Base-by-base conservation (phyloP, 768 basidiomycete genomes). In the Pulveroboletus frians region DNA sequence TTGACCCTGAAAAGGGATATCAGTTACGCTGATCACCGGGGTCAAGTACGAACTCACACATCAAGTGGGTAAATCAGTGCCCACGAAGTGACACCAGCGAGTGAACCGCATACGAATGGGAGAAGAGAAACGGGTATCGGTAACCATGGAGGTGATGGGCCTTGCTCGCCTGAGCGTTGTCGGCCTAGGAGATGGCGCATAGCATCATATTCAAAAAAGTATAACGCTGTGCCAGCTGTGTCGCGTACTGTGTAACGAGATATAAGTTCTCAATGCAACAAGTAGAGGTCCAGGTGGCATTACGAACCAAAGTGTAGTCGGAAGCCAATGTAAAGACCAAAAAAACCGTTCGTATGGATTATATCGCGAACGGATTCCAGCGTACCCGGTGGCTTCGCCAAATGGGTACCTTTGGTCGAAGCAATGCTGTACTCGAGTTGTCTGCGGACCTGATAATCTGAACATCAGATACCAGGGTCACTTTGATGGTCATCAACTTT, bases 371-470 rank as follows among this genome's bases (percentile, higher is more conserved):
- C 86, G 5, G 91, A 89, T 56, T 84, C 77, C 41, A 80, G 47
- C 5, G 91, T 94, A 31, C 80, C 79, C 15, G 93, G 93, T 13
- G 92, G 83, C 60, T 84, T 90, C 8, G 69, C 71, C 40, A 91
- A 62, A n/a, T 77, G 71, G 34, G 85, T 45, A 6, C 90, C 89
- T 58, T 85, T 88, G 64, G 73, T 84, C 26, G 84, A 81, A 37
- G 91, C 93, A 53, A 96, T 96, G 49, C 85, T 82, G 61, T 85
- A 95, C 71, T 97, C 93, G 46, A 97, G 72, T 59, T 97, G 93
- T 57, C 93, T 77, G 49, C 92, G 84, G 46, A 93, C 85, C 91
- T 92, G 60, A 49, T 47, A 46, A 52, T 45, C 51, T 40, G 30
- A 37, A 43, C 34, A 35, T 64, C 38, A 58, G 49, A 55, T 32